Percentiles rank a stretch among this genome's conserved stretches.
phyloP scores from a whole-genome alignment of 305 asterid species.

The Fraxinus floribunda region DNA sequence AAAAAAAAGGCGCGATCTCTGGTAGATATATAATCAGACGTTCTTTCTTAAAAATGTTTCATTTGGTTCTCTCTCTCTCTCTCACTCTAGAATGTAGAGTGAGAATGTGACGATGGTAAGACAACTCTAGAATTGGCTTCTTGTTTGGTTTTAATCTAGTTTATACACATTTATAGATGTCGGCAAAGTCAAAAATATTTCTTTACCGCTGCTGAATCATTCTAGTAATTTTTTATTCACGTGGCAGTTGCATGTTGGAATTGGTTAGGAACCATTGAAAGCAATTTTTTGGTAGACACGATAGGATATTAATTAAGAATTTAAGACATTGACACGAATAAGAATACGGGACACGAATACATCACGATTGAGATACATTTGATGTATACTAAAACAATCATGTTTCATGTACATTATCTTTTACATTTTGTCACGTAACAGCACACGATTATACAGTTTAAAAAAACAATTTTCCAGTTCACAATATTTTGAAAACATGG shows the following conservation, averaged over 20 bases:
- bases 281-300: not conserved
- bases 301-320: not conserved
- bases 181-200: not conserved
- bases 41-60: not conserved
- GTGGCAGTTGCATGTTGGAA: not conserved
- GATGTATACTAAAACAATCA: too few species aligned
- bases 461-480: too few species aligned
- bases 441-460: too few species aligned
- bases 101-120: conserved; percentile 17
- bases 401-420: too few species aligned
- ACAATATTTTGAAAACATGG: too few species aligned
- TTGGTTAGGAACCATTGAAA: not conserved
- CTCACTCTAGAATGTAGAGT: conserved; percentile 4
- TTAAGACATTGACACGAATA: not conserved
- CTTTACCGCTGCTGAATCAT: not conserved
- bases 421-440: too few species aligned
- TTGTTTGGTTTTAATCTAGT: conserved; percentile 6
- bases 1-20: not conserved
- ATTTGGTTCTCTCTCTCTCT: not conserved
- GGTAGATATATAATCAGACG: not conserved
- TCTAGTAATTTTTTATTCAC: not conserved
- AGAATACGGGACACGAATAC: not conserved
- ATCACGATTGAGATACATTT: not conserved
- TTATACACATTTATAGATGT: not conserved
- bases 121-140: conserved; percentile 14